Percentiles rank a stretch among this genome's conserved stretches.
phyloP scores from a whole-genome alignment of 768 basidiomycete species.

The Asterophora lycoperdoides region DNA sequence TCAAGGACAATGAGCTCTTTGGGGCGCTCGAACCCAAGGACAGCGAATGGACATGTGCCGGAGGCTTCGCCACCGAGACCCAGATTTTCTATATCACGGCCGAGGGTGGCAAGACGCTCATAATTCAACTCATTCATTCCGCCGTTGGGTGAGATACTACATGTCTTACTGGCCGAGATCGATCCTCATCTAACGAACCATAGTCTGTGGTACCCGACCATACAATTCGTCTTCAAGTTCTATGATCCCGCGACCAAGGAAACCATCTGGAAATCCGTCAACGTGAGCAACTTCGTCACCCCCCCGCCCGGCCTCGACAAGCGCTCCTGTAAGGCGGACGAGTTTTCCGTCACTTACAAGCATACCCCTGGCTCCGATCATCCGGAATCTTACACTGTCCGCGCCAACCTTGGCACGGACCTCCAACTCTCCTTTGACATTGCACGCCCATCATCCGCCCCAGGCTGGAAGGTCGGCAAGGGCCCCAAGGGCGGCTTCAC shows the following conservation, averaged over 20 bases:
- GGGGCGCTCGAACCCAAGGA: conserved; percentile 77
- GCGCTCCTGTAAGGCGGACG: conserved; percentile 80
- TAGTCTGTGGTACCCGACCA: conserved; percentile 90
- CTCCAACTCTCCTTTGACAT: conserved; percentile 78
- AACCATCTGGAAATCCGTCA: conserved; percentile 81
- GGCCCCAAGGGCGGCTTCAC: conserved; percentile 87
- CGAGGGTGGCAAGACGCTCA: conserved; percentile 59
- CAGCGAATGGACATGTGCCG: conserved; percentile 75
- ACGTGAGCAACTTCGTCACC: conserved; percentile 74
- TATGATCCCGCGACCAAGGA: conserved; percentile 75
- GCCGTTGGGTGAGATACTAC: conserved; percentile 19
- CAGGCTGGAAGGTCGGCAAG: conserved; percentile 89
- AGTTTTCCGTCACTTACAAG: conserved; percentile 74
- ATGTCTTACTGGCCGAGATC: conserved; percentile 11
- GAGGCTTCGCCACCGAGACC: conserved; percentile 89
- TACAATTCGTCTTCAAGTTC: conserved; percentile 91
- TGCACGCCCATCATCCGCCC: conserved; percentile 59
- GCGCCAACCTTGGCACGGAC: conserved; percentile 73
- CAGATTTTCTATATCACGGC: conserved; percentile 82
- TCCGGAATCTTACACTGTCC: conserved; percentile 77
- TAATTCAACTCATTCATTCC: conserved; percentile 23
- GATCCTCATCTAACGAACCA: conserved; percentile 6
- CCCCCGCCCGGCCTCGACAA: conserved; percentile 79
- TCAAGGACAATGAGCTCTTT: conserved; percentile 53
- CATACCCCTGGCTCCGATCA: conserved; percentile 48